These are phyloP conservation scores for Phytopythium helicoides DNA, from an alignment of 352 stramenopile species.

Conservation along the genomic window DNA sequence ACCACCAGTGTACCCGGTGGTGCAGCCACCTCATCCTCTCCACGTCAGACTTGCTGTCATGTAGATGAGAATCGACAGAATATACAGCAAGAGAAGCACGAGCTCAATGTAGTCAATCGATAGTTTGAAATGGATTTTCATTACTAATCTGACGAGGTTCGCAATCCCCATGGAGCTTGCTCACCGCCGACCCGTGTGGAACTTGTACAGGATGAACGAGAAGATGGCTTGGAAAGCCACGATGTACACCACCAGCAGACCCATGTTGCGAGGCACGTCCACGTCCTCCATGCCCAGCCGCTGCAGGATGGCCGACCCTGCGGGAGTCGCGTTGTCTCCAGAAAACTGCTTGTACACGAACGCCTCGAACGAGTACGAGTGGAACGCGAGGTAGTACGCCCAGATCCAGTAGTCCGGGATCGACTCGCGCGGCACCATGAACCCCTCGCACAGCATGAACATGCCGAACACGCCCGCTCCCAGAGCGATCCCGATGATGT, in stretches of 20 bases:
- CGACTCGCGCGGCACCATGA: conserved; percentile 59
- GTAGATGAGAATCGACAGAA: too few species aligned
- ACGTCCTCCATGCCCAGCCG: conserved; percentile 58
- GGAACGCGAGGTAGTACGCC: conserved; percentile 86
- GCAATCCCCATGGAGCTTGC: too few species aligned
- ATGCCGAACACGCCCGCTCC: conserved; percentile 81
- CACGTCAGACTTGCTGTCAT: too few species aligned
- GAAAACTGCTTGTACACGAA: conserved; percentile 87
- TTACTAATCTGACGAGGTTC: neutral
- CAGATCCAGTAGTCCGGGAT: conserved; percentile 82
- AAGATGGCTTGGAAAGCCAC: conserved; percentile 35
- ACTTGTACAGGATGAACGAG: conserved; percentile 48
- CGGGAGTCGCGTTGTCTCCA: conserved; percentile 8
- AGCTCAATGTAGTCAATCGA: neutral
- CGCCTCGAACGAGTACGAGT: conserved; percentile 83
- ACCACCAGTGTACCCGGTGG: too few species aligned
- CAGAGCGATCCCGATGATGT: conserved; percentile 86
- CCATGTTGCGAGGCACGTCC: conserved; percentile 48
- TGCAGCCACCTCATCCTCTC: too few species aligned
- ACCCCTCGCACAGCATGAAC: conserved; percentile 87
- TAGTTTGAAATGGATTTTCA: neutral
- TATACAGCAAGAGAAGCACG: too few species aligned
- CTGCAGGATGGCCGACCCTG: conserved; percentile 24
- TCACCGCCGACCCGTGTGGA: conserved; percentile 53
- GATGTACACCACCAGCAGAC: conserved; percentile 30